Conservation (phyloP, 2,329 filamentous ascomycete genomes). For the Pseudocercospora ulei region DNA sequence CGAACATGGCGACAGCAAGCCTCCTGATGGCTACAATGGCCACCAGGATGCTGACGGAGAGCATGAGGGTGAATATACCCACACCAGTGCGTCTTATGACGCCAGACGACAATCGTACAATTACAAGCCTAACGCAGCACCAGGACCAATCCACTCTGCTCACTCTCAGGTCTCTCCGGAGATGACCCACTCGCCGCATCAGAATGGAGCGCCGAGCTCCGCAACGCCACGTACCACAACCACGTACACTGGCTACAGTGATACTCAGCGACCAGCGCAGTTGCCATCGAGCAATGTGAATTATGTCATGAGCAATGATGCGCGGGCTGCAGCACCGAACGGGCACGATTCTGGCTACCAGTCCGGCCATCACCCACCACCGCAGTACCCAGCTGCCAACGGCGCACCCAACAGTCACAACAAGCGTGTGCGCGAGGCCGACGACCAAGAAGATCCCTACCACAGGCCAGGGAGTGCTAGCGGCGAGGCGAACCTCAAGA, state of each 20-base stretch:
- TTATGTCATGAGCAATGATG: conserved; percentile 70
- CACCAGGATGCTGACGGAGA: conserved; percentile 33
- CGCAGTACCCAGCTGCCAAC: conserved; percentile 53
- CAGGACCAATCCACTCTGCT: conserved; percentile 56
- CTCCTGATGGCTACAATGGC: conserved; percentile 50
- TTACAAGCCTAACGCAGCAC: conserved; percentile 58
- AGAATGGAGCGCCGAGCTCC: conserved; percentile 62
- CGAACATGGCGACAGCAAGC: conserved; percentile 58
- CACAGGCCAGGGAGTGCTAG: conserved; percentile 54
- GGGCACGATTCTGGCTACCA: conserved; percentile 52
- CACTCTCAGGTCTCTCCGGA: conserved; percentile 66
- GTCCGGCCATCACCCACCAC: conserved; percentile 51
- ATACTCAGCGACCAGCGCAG: conserved; percentile 58
- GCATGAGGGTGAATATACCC: conserved; percentile 68
- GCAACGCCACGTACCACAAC: conserved; percentile 74
- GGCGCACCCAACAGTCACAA: conserved; percentile 45
- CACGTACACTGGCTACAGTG: conserved; percentile 63
- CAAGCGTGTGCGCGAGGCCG: conserved; percentile 54
- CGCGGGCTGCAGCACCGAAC: conserved; percentile 47
- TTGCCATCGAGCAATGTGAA: conserved; percentile 72
- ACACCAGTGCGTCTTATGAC: conserved; percentile 63
- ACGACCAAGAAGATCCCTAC: conserved; percentile 56
- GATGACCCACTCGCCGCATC: conserved; percentile 74
- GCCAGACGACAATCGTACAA: conserved; percentile 64
- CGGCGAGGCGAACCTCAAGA: conserved; percentile 59